Base-by-base conservation (phyloP, 1,139 yeast genomes). In the Hemisphaericaspora xylofermentans region DNA sequence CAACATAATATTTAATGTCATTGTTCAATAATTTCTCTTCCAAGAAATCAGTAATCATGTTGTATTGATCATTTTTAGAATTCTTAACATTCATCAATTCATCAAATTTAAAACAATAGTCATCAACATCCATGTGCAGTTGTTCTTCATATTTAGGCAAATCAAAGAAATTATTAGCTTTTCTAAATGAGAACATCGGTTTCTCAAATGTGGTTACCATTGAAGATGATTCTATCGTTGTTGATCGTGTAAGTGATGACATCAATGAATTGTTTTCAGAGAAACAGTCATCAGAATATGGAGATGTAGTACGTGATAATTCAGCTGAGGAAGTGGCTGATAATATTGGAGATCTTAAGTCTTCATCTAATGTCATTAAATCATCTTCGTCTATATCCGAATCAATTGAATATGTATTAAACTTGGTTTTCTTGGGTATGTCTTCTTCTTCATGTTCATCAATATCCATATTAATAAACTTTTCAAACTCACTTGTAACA, bases 241-340 rank as follows among this genome's bases (percentile, higher is more conserved):
- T 71, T 8, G 74, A 66, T 42, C 77, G 54, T 0, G 77, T 71
- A 41, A 71, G 60, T 5, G 71, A 52, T 32, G 66, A 53, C 75
- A 70, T 69, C 41, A 71, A 57, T 32, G 68, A 63, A 43, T 60
- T 63, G 29, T 62, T 66, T 39, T 63, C 63, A 48, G 64, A 72
- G 33, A 29, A 29, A 29, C 21, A 29, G 17, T 29, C 33, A 41
- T 66, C 71, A 12, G 57, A 56, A 16, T 62, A 57, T 5, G 76
- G 75, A 7, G 74, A 66, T 1, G 71, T 64, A 25, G 73, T 68
- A 39, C 76, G 54, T 14, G 74, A 66, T 38, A 71, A 61, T 27
- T 42, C 46, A 10, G 35, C 27, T 3, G 41, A 37, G 10, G 40
- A 16, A 14, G 39, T 22, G 7, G 35, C 16, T 13, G 44, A 32